phyloP scores from a whole-genome alignment of 495 filamentous ascomycete genomes.

The Immersiella caudata region DNA sequence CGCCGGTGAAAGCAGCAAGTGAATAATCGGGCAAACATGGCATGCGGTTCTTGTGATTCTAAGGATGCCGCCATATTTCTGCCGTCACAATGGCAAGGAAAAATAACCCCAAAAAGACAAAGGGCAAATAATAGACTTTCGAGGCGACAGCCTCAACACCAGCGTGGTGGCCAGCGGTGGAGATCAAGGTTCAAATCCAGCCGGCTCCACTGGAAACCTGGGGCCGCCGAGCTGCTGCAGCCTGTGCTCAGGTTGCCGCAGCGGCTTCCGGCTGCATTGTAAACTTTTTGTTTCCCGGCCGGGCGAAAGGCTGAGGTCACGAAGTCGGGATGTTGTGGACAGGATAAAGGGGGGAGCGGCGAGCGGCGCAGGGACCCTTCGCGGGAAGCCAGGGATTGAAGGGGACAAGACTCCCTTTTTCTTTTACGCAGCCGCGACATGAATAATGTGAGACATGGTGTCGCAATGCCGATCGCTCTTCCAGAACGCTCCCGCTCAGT shows the following conservation, averaged over 20 bases:
- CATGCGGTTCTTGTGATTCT: slow-evolving; percentile 13
- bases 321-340: not conserved
- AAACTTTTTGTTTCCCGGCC: slow-evolving; percentile 9
- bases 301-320: not conserved
- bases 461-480: slow-evolving; percentile 35
- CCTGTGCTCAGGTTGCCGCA: slow-evolving; percentile 9
- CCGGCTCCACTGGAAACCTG: slow-evolving; percentile 23
- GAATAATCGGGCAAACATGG: slow-evolving; percentile 32
- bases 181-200: slow-evolving; percentile 8
- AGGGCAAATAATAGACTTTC: slow-evolving; percentile 4
- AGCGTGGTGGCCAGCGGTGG: slow-evolving; percentile 10
- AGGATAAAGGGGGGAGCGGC: not conserved
- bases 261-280: slow-evolving; percentile 2
- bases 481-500: slow-evolving; percentile 24
- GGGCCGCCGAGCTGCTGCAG: not conserved
- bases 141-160: not conserved
- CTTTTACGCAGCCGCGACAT: slow-evolving; percentile 18
- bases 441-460: slow-evolving; percentile 36
- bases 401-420: slow-evolving; percentile 2
- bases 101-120: slow-evolving; percentile 9
- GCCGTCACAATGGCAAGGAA: not conserved
- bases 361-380: not conserved
- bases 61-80: slow-evolving; percentile 10
- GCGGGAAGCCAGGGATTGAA: slow-evolving; percentile 16
- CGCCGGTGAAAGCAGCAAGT: slow-evolving; percentile 34